These are phyloP conservation scores for Solidago caesia DNA, from an alignment of 129 eudicot species.

Conservation along the genomic window DNA sequence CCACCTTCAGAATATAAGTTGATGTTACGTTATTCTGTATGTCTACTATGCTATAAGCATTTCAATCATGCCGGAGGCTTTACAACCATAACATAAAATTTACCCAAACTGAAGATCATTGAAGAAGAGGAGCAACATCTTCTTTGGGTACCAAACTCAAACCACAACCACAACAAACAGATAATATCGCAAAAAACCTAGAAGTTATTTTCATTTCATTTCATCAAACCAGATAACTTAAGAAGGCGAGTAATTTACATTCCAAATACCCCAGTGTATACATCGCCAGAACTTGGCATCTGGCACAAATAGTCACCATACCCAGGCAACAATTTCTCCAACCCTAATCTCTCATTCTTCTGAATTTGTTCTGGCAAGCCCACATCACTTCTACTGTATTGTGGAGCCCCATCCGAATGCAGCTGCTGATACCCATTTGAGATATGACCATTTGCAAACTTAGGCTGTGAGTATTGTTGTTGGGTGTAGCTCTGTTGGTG, in stretches of 20 bases:
- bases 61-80: background rate
- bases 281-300: conserved; percentile 56
- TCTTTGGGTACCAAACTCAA: conserved; percentile 9
- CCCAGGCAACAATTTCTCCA: conserved; percentile 49
- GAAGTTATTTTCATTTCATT: conserved; percentile 18
- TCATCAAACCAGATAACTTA: conserved; percentile 21
- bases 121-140: conserved; percentile 11
- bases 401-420: conserved; percentile 35
- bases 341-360: conserved; percentile 57
- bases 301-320: conserved; percentile 51
- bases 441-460: conserved; percentile 34
- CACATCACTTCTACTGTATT: conserved; percentile 43
- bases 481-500: conserved; percentile 40
- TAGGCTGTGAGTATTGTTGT: conserved; percentile 43
- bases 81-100: background rate
- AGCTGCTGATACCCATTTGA: conserved; percentile 29
- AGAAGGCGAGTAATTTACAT: conserved; percentile 37
- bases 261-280: conserved; percentile 54
- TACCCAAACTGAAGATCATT: background rate
- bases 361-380: conserved; percentile 37
- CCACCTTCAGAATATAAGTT: conserved; percentile 2
- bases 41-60: background rate
- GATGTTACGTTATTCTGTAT: background rate
- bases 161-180: conserved; percentile 16
- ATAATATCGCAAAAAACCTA: background rate